Percentiles rank a stretch among this genome's conserved stretches.
Evolutionary conservation across 192 early-diverging fungal species (phyloP).

Genomic region (Kappamyces sp.): DNA sequence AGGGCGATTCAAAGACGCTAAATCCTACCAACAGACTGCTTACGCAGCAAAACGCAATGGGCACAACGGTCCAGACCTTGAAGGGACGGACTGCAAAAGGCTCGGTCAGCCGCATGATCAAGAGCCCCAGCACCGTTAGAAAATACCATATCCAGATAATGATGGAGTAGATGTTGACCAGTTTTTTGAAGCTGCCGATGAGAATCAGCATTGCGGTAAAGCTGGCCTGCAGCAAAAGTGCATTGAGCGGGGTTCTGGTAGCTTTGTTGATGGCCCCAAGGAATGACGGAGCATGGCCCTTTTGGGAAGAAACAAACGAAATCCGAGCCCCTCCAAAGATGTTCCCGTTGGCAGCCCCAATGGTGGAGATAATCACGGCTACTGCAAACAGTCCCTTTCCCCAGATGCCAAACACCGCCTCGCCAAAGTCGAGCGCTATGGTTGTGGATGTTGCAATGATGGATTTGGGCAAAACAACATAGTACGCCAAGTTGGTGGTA

Average conservation of each 20-base stretch:
- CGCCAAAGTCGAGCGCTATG: slow-evolving; percentile 58
- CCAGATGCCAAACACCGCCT: slow-evolving; percentile 56
- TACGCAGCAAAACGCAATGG: slow-evolving; percentile 57
- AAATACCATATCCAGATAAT: slow-evolving; percentile 70
- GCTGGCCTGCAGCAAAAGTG: slow-evolving; percentile 55
- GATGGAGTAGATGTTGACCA: slow-evolving; percentile 74
- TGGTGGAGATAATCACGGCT: slow-evolving; percentile 65
- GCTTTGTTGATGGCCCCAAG: slow-evolving; percentile 56
- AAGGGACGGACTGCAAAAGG: slow-evolving; percentile 66
- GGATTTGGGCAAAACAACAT: slow-evolving; percentile 29
- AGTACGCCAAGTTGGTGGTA: slow-evolving; percentile 42
- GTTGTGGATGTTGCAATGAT: slow-evolving; percentile 7
- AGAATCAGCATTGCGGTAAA: slow-evolving; percentile 59
- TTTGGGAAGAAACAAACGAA: slow-evolving; percentile 57
- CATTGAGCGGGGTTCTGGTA: slow-evolving; percentile 60
- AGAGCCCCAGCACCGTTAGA: slow-evolving; percentile 56
- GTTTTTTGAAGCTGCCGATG: slow-evolving; percentile 56
- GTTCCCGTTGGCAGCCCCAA: slow-evolving; percentile 72
- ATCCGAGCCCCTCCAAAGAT: slow-evolving; percentile 70
- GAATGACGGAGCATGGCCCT: slow-evolving; percentile 62
- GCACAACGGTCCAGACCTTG: slow-evolving; percentile 60
- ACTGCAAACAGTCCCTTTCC: slow-evolving; percentile 66
- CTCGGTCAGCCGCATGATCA: slow-evolving; percentile 60
- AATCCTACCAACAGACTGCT: slow-evolving; percentile 51
- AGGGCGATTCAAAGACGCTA: slow-evolving; percentile 31